Conservation (phyloP, 495 filamentous ascomycete species). For the Lasiosphaeris hirsuta region DNA sequence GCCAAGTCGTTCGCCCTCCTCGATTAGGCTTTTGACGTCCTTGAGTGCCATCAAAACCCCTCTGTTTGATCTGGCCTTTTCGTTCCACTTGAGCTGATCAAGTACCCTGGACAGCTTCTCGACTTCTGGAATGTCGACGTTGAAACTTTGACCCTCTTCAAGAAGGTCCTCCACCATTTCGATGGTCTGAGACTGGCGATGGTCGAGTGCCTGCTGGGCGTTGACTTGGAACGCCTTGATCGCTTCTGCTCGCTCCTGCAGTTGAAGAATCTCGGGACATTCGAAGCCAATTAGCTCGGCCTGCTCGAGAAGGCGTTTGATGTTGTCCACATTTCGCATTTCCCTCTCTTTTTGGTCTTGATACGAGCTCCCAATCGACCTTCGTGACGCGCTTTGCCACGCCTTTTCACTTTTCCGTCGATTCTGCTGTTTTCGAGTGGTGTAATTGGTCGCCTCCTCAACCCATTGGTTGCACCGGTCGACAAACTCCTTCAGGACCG, state of each 20-base stretch:
- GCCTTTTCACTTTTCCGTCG: conserved; percentile 94
- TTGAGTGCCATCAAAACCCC: conserved; percentile 62
- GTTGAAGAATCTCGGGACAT: conserved; percentile 82
- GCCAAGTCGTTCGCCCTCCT: conserved; percentile 67
- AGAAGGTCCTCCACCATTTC: conserved; percentile 84
- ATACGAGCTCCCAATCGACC: conserved; percentile 59
- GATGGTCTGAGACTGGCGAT: conserved; percentile 53
- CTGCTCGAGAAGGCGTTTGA: conserved; percentile 75
- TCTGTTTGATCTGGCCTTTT: conserved; percentile 65
- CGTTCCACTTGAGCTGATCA: conserved; percentile 85
- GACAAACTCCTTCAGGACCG: conserved; percentile 81
- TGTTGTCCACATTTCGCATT: conserved; percentile 84
- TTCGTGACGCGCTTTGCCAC: conserved; percentile 68
- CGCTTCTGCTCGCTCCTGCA: conserved; percentile 82
- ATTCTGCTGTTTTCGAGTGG: conserved; percentile 96
- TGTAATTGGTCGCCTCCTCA: conserved; percentile 95
- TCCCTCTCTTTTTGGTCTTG: conserved; percentile 85
- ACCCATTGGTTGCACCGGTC: conserved; percentile 97
- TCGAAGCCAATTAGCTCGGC: conserved; percentile 92
- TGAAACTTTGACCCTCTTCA: conserved; percentile 82
- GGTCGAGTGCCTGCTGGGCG: conserved; percentile 63
- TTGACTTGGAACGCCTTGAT: conserved; percentile 84
- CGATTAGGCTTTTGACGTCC: conserved; percentile 75
- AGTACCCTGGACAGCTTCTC: conserved; percentile 77
- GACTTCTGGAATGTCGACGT: conserved; percentile 92